Conservation (phyloP, 805 yeast genomes). For the Ogataea parapolymorpha region DNA sequence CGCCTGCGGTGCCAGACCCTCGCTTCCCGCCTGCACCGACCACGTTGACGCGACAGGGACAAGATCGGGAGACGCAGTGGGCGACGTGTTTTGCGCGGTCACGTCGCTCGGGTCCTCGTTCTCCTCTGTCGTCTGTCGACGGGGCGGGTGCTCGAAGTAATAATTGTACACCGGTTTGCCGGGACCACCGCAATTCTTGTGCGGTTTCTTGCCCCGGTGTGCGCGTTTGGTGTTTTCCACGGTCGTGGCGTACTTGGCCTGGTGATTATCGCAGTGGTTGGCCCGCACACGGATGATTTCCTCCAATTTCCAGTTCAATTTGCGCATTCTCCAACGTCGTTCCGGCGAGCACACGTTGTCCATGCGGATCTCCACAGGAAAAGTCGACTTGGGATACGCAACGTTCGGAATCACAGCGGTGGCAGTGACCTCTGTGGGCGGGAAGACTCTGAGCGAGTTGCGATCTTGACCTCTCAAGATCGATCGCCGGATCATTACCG, state of each 20-base stretch:
- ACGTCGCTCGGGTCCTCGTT: slow-evolving; percentile 1
- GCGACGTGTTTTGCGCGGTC: slow-evolving; percentile 5
- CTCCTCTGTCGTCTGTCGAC: slow-evolving; percentile 10
- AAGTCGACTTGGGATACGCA: slow-evolving; percentile 80
- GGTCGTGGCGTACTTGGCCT: slow-evolving; percentile 42
- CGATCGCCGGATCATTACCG: slow-evolving; percentile 72
- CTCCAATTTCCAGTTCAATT: slow-evolving; percentile 83
- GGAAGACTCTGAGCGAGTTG: slow-evolving; percentile 86
- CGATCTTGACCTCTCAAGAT: slow-evolving; percentile 79
- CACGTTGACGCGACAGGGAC: slow-evolving; percentile 29
- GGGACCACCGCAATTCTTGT: slow-evolving; percentile 30
- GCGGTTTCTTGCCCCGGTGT: slow-evolving; percentile 23
- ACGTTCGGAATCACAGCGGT: slow-evolving; percentile 86
- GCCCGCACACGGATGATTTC: slow-evolving; percentile 68
- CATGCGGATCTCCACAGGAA: slow-evolving; percentile 77
- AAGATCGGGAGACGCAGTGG: slow-evolving; percentile 11
- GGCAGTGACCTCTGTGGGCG: slow-evolving; percentile 90
- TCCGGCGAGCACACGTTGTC: slow-evolving; percentile 63
- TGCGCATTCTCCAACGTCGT: slow-evolving; percentile 88
- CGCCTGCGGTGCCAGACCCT: slow-evolving; percentile 10
- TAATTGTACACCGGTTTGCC: slow-evolving; percentile 26
- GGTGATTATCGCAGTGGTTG: slow-evolving; percentile 57
- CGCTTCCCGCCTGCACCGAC: slow-evolving; percentile 21
- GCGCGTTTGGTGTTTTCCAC: slow-evolving; percentile 40
- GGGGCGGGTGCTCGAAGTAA: slow-evolving; percentile 27